Evolutionary conservation across 1,139 yeast species (phyloP).

Genomic region (Candida freyschussii): DNA sequence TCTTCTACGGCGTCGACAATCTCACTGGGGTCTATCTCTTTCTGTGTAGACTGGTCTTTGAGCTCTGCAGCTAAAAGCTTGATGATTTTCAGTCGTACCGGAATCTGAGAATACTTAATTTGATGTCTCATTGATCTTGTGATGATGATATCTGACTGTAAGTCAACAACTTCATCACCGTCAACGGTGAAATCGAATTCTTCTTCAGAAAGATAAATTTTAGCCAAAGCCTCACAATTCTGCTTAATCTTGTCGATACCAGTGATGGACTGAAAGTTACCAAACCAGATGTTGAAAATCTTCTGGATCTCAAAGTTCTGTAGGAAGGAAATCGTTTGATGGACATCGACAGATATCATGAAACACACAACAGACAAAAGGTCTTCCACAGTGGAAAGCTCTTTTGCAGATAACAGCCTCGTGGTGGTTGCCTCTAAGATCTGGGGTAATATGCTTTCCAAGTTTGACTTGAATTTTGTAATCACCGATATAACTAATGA

Average conservation of each 20-base stretch:
- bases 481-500: constrained; percentile 62
- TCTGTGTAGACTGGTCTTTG: constrained; percentile 44
- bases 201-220: constrained; percentile 52
- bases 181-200: constrained; percentile 52
- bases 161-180: constrained; percentile 55
- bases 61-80: constrained; percentile 69
- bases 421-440: constrained; percentile 70
- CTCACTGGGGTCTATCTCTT: constrained; percentile 20
- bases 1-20: constrained; percentile 21
- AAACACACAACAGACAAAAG: constrained; percentile 73
- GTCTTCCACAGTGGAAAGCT: constrained; percentile 70
- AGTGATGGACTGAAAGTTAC: constrained; percentile 72
- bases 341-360: constrained; percentile 56
- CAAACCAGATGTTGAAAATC: constrained; percentile 74
- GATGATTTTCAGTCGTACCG: constrained; percentile 69
- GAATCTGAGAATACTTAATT: constrained; percentile 56
- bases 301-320: constrained; percentile 34
- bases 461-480: constrained; percentile 45
- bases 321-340: constrained; percentile 58
- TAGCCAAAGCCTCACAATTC: constrained; percentile 66
- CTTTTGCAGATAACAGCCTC: constrained; percentile 60
- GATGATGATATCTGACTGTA: constrained; percentile 56
- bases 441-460: constrained; percentile 48
- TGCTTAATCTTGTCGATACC: constrained; percentile 67
- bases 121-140: constrained; percentile 80